Percentiles rank a stretch among this genome's conserved stretches.
Evolutionary conservation across 352 stramenopile species (phyloP).

Genomic region (Pythium aquatile): DNA sequence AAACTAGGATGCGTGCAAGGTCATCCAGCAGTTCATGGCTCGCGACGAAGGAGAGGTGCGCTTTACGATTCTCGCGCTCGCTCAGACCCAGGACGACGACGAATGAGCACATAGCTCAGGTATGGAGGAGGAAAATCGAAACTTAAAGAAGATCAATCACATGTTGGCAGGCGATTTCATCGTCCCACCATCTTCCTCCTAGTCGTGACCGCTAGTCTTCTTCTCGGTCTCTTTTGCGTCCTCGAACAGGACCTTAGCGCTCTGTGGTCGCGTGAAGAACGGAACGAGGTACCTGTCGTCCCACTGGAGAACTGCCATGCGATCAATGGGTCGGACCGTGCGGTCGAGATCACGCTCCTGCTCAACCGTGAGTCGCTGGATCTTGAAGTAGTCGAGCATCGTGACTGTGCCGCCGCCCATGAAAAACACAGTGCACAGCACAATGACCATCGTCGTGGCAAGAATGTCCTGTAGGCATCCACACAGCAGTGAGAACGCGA

Average conservation of each 20-base stretch:
- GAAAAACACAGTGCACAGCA: constrained; percentile 82
- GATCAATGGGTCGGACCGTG: constrained; percentile 29
- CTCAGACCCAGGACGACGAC: constrained; percentile 52
- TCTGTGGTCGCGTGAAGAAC: constrained; percentile 28
- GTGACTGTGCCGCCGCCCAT: constrained; percentile 63
- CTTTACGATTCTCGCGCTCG: constrained; percentile 94
- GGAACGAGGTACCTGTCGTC: constrained; percentile 35
- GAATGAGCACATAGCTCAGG: not conserved
- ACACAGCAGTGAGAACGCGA: not conserved
- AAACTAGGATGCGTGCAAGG: constrained; percentile 79
- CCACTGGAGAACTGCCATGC: constrained; percentile 34
- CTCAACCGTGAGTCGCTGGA: constrained; percentile 37
- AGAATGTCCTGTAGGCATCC: constrained; percentile 40
- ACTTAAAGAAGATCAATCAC: not conserved
- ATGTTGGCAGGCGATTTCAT: not conserved
- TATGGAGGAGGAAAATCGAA: not conserved
- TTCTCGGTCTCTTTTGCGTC: not conserved
- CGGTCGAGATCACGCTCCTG: constrained; percentile 31
- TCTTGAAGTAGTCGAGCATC: constrained; percentile 58
- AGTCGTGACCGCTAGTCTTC: not conserved
- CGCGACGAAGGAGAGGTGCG: constrained; percentile 92
- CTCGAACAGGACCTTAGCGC: constrained; percentile 14
- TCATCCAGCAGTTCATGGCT: constrained; percentile 94
- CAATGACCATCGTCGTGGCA: constrained; percentile 76
- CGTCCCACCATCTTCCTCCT: not conserved